These are phyloP conservation scores for Annona cherimola DNA, from an alignment of 164 flowering plant genomes.

Conservation along the genomic window DNA sequence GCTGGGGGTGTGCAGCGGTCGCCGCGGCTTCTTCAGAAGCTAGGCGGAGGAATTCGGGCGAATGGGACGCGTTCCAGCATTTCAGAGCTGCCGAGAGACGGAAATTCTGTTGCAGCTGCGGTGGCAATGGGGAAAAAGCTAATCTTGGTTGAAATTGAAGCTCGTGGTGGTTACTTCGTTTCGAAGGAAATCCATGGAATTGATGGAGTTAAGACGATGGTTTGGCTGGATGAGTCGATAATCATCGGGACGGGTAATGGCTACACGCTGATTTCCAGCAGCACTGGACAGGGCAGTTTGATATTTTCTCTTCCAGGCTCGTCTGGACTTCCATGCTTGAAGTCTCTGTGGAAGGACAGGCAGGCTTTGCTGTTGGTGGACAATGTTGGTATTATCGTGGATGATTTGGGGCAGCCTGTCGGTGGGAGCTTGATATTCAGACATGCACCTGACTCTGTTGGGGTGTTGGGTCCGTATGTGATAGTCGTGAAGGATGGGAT, in stretches of 20 bases:
- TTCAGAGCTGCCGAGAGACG: slow-evolving; percentile 17
- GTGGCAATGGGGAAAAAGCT: slow-evolving; percentile 51
- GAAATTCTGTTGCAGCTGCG: slow-evolving; percentile 38
- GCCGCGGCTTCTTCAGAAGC: slow-evolving; percentile 35
- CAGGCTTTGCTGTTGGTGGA: slow-evolving; percentile 80
- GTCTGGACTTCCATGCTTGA: slow-evolving; percentile 46
- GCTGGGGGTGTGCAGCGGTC: slow-evolving; percentile 15
- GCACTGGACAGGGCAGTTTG: slow-evolving; percentile 47
- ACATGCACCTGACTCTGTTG: slow-evolving; percentile 53
- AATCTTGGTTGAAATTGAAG: slow-evolving; percentile 49
- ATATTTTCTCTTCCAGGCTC: slow-evolving; percentile 77
- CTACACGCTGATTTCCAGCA: slow-evolving; percentile 55
- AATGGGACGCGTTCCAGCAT: slow-evolving; percentile 40
- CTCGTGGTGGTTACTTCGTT: slow-evolving; percentile 28
- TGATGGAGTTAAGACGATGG: slow-evolving; percentile 57
- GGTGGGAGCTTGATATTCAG: slow-evolving; percentile 86
- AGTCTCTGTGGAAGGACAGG: slow-evolving; percentile 46
- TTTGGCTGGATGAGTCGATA: slow-evolving; percentile 81
- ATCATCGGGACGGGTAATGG: slow-evolving; percentile 64
- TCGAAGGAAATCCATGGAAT: slow-evolving; percentile 64
- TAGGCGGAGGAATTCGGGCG: slow-evolving; percentile 45
- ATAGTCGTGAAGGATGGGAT: slow-evolving; percentile 49
- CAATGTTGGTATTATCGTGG: slow-evolving; percentile 73
- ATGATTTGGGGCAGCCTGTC: slow-evolving; percentile 72
- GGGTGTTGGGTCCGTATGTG: slow-evolving; percentile 54